Evolutionary conservation across 2,329 filamentous ascomycete genomes (phyloP).

Genomic region (Fusarium irregulare): DNA sequence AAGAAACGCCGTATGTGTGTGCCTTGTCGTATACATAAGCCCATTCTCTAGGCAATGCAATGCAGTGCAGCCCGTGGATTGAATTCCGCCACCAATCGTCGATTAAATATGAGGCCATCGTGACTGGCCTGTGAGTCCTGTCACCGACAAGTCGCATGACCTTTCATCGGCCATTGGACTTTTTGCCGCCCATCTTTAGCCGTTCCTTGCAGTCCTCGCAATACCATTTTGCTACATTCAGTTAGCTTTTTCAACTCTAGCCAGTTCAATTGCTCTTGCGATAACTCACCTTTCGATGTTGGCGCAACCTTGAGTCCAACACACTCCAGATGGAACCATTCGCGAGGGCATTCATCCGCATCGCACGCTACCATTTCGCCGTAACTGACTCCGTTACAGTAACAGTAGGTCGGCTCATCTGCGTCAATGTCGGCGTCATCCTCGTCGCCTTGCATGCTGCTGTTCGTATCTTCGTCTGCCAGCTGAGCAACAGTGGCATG

Average conservation of each 20-base stretch:
- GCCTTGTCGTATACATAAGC: conserved; percentile 38
- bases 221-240: conserved; percentile 78
- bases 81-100: conserved; percentile 29
- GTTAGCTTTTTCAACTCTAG: conserved; percentile 45
- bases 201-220: conserved; percentile 81
- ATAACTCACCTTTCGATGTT: conserved; percentile 75
- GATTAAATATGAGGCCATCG: conserved; percentile 25
- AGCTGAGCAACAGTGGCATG: conserved; percentile 51
- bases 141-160: conserved; percentile 4
- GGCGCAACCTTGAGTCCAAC: conserved; percentile 83
- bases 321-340: conserved; percentile 88
- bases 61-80: conserved; percentile 18
- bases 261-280: background rate
- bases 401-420: conserved; percentile 81
- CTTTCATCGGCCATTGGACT: conserved; percentile 59
- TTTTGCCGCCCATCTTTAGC: conserved; percentile 67
- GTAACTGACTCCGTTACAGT: conserved; percentile 83
- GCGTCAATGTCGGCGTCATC: conserved; percentile 71
- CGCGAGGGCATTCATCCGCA: conserved; percentile 75
- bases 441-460: conserved; percentile 55
- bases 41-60: conserved; percentile 24
- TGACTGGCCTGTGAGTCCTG: conserved; percentile 29
- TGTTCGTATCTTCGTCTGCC: conserved; percentile 57
- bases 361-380: conserved; percentile 89
- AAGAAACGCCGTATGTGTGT: conserved; percentile 40